phyloP scores from a whole-genome alignment of 129 eudicot genomes.

The Flaveria ramosissima region DNA sequence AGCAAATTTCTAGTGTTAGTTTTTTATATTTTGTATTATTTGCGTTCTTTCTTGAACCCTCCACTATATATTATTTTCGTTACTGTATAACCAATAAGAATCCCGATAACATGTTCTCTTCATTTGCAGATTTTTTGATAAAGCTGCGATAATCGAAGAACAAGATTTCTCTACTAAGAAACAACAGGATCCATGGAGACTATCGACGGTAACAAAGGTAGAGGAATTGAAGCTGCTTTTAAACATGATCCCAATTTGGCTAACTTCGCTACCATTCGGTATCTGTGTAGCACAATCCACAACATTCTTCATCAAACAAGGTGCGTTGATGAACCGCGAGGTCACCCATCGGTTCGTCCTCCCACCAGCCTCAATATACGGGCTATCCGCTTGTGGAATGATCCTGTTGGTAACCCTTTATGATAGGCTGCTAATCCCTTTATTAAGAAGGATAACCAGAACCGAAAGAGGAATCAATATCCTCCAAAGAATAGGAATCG shows the following conservation, averaged over 20 bases:
- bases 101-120: neutral
- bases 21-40: neutral
- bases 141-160: slow-evolving; percentile 62
- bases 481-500: slow-evolving; percentile 79
- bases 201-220: slow-evolving; percentile 71
- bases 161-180: slow-evolving; percentile 24
- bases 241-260: slow-evolving; percentile 78
- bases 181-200: slow-evolving; percentile 61
- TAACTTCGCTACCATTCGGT: slow-evolving; percentile 67
- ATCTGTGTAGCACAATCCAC: slow-evolving; percentile 62
- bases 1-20: slow-evolving; percentile 20
- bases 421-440: slow-evolving; percentile 61
- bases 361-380: slow-evolving; percentile 74
- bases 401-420: slow-evolving; percentile 53
- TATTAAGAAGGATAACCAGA: slow-evolving; percentile 49
- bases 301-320: slow-evolving; percentile 87
- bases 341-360: slow-evolving; percentile 43
- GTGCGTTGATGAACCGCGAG: slow-evolving; percentile 48
- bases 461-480: slow-evolving; percentile 72
- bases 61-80: too few species aligned
- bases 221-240: slow-evolving; percentile 74
- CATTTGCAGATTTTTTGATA: slow-evolving; percentile 60
- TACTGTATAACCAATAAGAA: neutral
- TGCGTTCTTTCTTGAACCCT: neutral
- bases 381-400: slow-evolving; percentile 65